Conservation (phyloP, 495 filamentous ascomycete genomes). For the Penicillium salamii region DNA sequence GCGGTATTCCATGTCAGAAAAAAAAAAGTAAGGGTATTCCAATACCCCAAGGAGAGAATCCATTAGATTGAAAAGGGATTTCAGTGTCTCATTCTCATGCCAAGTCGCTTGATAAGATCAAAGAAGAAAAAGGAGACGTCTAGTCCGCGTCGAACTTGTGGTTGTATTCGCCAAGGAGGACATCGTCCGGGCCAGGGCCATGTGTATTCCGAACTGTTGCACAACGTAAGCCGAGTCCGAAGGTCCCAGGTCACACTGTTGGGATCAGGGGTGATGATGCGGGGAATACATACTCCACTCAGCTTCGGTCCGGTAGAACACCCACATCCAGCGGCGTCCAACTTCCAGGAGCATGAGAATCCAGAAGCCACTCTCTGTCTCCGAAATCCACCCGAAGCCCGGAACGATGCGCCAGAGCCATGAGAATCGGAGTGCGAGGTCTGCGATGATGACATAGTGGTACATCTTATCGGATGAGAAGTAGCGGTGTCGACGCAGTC, state of each 20-base stretch:
- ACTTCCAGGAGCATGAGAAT: conserved; percentile 85
- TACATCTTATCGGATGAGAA: conserved; percentile 70
- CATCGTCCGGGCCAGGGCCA: conserved; percentile 52
- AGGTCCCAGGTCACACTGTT: neutral
- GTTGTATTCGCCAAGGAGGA: conserved; percentile 51
- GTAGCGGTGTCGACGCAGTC: conserved; percentile 68
- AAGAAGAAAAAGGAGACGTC: conserved; percentile 9
- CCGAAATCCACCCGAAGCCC: conserved; percentile 74
- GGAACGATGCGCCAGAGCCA: conserved; percentile 85
- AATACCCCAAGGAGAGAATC: too few relatives aligned
- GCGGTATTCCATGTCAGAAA: too few relatives aligned
- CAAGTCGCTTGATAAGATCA: conserved; percentile 7
- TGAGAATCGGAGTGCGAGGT: conserved; percentile 79
- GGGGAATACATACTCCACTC: conserved; percentile 67
- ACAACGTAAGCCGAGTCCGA: neutral
- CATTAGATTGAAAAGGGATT: neutral
- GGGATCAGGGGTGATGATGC: conserved; percentile 1
- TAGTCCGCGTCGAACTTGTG: conserved; percentile 53
- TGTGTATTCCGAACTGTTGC: conserved; percentile 52
- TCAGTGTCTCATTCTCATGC: conserved; percentile 22
- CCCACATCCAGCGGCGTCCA: conserved; percentile 89
- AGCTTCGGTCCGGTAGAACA: conserved; percentile 90
- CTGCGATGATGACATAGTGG: conserved; percentile 75
- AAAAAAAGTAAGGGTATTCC: too few relatives aligned
- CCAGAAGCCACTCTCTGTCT: conserved; percentile 84